These are phyloP conservation scores for Penicillium sp. DNA, from an alignment of 2,329 filamentous ascomycete genomes.

Conservation along the genomic window DNA sequence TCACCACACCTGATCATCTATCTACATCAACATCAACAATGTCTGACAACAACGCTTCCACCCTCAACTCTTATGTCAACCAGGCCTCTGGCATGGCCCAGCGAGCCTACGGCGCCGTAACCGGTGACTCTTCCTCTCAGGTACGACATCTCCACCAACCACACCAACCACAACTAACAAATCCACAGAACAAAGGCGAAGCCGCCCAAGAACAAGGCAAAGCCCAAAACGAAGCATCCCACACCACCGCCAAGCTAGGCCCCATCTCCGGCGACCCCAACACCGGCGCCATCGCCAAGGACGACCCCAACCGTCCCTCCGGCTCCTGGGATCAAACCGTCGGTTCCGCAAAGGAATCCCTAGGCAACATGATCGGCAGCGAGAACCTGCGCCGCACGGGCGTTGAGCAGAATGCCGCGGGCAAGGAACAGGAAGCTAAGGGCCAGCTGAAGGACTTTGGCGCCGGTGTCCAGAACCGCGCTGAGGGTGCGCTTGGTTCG, in stretches of 20 bases:
- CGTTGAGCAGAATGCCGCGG: slow-evolving; percentile 69
- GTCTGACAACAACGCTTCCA: slow-evolving; percentile 53
- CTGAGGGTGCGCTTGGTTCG: slow-evolving; percentile 64
- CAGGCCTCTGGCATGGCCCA: slow-evolving; percentile 67
- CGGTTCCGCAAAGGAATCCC: slow-evolving; percentile 74
- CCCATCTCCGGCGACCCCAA: slow-evolving; percentile 60
- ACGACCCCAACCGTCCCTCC: slow-evolving; percentile 63
- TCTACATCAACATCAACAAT: slow-evolving; percentile 16
- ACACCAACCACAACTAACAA: slow-evolving; percentile 24
- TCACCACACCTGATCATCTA: neutral
- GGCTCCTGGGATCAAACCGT: slow-evolving; percentile 84
- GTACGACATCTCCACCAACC: slow-evolving; percentile 29
- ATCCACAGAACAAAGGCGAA: slow-evolving; percentile 58
- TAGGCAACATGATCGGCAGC: slow-evolving; percentile 69
- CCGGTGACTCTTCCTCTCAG: slow-evolving; percentile 65
- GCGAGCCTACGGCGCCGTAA: slow-evolving; percentile 63
- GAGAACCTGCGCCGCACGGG: slow-evolving; percentile 70
- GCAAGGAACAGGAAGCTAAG: slow-evolving; percentile 73
- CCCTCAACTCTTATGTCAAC: slow-evolving; percentile 71
- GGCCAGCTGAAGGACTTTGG: slow-evolving; percentile 73
- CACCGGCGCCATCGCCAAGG: slow-evolving; percentile 63
- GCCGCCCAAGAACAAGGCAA: slow-evolving; percentile 60
- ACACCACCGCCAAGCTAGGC: slow-evolving; percentile 68
- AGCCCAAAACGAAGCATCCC: slow-evolving; percentile 62
- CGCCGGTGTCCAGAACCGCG: slow-evolving; percentile 60